Base-by-base conservation (phyloP, 805 yeast species). In the Yarrowia porcina region DNA sequence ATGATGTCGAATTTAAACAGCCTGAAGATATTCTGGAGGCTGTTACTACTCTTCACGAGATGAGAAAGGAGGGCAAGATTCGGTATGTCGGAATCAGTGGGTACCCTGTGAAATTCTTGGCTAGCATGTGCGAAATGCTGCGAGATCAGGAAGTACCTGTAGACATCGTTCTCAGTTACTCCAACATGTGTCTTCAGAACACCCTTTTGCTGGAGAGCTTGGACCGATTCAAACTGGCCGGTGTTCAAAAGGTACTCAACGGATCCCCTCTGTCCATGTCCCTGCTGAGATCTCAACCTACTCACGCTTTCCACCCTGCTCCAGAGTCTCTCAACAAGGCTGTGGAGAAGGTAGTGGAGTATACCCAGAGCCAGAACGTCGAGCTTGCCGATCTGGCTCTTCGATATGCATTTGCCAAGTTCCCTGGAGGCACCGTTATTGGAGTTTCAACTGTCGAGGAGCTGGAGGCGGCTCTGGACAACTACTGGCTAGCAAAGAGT, bases 241-340 rank as follows among this genome's bases (percentile, higher is more conserved):
- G 83, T 5, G 77, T 91, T 30, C 77, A 80, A 64, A 73, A 79
- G 65, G 73, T 92, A n/a, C 74, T 86, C 71, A 90, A 89, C 71
- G 97, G 93, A 3, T 88, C 96, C 0, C 91, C 94, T 38, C 77
- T 93, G 65, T 84, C 92, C 63, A 92, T 92, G 98, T 89, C 97
- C 4, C 73, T 92, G 63, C 77, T 92, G 63, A 80, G 96, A 64
- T 81, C 87, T 0, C 85, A 80, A 23, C 76, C 79, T 33, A 87
- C 96, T 0, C 87, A 82, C 66, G 69, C 79, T 0, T 93, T 91
- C 80, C 97, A 92, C 70, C 97, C 97, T 0, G 94, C 90, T 3
- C 75, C 86, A 0, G 68, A 73, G 15, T 81, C 72, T n/a, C 76
- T 92, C 65, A 84, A 81, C 66, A 75, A 76, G 1, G 69, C 73